Percentiles rank a stretch among this genome's conserved stretches.
Conservation (phyloP, 768 basidiomycete species). For the Phylloporus sp. region DNA sequence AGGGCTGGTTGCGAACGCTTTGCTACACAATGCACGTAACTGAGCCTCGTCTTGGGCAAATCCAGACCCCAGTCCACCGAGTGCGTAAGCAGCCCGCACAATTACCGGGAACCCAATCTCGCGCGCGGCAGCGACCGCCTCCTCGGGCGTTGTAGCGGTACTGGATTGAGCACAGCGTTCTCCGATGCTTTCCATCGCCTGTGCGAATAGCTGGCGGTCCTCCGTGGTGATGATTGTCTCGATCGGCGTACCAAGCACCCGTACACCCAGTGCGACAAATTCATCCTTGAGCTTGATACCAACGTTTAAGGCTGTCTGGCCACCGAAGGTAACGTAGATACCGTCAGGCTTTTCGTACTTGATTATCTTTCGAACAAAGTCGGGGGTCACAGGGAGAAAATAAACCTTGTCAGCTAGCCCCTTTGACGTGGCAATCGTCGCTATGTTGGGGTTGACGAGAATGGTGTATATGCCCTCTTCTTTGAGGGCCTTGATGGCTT, state of each 20-base stretch:
- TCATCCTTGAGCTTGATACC: conserved; percentile 98
- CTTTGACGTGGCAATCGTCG: conserved; percentile 95
- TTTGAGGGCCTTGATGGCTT: conserved; percentile 98
- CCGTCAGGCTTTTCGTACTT: conserved; percentile 98
- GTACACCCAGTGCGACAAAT: conserved; percentile 81
- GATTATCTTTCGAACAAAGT: conserved; percentile 97
- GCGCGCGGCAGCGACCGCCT: conserved; percentile 77
- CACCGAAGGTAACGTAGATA: conserved; percentile 98
- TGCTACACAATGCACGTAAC: conserved; percentile 80
- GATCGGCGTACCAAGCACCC: conserved; percentile 94
- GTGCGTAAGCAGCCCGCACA: conserved; percentile 92
- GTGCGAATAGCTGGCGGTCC: conserved; percentile 90
- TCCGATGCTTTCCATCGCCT: conserved; percentile 92
- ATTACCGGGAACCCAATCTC: conserved; percentile 94
- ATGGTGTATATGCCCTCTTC: conserved; percentile 99
- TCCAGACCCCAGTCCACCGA: conserved; percentile 92
- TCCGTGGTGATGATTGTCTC: conserved; percentile 97
- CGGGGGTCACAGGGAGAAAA: conserved; percentile 97
- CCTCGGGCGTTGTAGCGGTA: conserved; percentile 81
- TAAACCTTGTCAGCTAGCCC: conserved; percentile 99
- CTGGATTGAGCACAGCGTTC: conserved; percentile 91
- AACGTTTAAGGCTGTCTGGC: conserved; percentile 94
- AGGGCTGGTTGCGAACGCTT: conserved; percentile 96
- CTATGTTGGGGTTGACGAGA: conserved; percentile 98
- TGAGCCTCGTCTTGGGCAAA: conserved; percentile 95